These are phyloP conservation scores for Oemleria cerasiformis DNA, from an alignment of 306 rosid species.

Conservation along the genomic window DNA sequence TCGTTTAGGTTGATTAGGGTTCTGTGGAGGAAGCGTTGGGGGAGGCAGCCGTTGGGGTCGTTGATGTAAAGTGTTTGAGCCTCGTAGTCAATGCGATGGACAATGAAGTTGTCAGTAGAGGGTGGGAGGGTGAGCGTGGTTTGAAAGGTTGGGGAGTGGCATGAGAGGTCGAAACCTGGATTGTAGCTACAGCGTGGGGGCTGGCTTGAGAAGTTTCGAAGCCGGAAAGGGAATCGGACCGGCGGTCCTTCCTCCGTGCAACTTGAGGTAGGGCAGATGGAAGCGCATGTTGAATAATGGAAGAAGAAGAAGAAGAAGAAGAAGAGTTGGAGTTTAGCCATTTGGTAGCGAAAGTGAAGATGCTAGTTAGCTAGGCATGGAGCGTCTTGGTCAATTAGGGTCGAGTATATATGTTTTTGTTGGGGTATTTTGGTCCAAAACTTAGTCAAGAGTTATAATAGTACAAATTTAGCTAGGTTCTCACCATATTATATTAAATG, in stretches of 20 bases:
- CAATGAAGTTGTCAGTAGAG: conserved; percentile 18
- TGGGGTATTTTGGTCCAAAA: too few relatives aligned
- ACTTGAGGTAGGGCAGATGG: conserved; percentile 7
- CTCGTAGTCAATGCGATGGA: conserved; percentile 11
- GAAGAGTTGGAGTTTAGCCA: conserved; percentile 6
- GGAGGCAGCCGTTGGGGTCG: conserved; percentile 36
- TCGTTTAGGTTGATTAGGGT: not conserved
- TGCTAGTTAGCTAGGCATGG: not conserved
- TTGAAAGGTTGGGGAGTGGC: conserved; percentile 4
- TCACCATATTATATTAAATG: too few relatives aligned
- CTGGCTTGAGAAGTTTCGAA: not conserved
- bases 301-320: not conserved
- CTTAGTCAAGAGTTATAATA: too few relatives aligned
- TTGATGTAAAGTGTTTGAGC: not conserved
- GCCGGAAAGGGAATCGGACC: conserved; percentile 36
- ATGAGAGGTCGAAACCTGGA: conserved; percentile 23
- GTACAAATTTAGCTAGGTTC: too few relatives aligned
- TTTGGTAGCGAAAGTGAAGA: not conserved
- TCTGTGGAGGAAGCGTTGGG: conserved; percentile 13
- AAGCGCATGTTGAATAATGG: conserved; percentile 14
- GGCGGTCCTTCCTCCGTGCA: not conserved
- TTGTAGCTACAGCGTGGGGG: not conserved
- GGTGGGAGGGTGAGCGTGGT: conserved; percentile 31
- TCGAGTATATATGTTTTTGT: too few relatives aligned
- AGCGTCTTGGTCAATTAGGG: not conserved